Evolutionary conservation across 1,139 yeast genomes (phyloP), one percentile per base, ranked within the genome.

Genomic region (Blastobotrys indianensis): DNA sequence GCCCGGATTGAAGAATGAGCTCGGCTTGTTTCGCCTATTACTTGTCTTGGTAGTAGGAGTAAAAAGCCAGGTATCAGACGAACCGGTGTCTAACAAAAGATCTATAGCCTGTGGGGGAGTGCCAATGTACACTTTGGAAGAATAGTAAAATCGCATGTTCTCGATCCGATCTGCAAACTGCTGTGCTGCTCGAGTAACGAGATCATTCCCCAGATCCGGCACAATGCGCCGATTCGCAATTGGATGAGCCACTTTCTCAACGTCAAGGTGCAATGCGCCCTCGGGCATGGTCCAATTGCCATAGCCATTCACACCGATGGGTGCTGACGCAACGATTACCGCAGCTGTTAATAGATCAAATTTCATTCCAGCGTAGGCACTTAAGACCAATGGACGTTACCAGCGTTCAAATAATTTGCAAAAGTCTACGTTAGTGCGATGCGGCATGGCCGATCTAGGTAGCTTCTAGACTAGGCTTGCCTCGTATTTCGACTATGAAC

Each of bases 61-160:
- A 53, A 64, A 65, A 11, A 81, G 75, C 87, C 87, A 82, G 49
- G 81, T 68, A 61, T 82, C 88, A 1, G 85, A 73, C 1, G 86
- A 80, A 0, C 88, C 88, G 5, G 88, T 80, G 57, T 82, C 90
- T 36, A 82, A 62, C 15, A 60, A 44, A 17, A 60, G 54, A 32
- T 49, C 51, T 32, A 59, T 50, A 17, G 45, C 46, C 50, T 60
- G 64, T 13, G 56, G 51, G 30, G 64, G 64, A n/a, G 61, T 59
- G 5, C 64, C 64, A 32, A 60, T 53, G 12, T 47, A 48, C 1
- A 59, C 60, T 4, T 54, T 54, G 12, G 59, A 51, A 3, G 49
- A 79, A 64, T 58, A 58, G 52, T 51, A 66, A 52, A 53, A 65
- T 49, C 64, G 62, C 50, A 65, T 59, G 52, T 66, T 65, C 33